These are phyloP conservation scores for Chrysopogon serrulatus DNA, from an alignment of 176 grass and related monocot species.

Conservation along the genomic window DNA sequence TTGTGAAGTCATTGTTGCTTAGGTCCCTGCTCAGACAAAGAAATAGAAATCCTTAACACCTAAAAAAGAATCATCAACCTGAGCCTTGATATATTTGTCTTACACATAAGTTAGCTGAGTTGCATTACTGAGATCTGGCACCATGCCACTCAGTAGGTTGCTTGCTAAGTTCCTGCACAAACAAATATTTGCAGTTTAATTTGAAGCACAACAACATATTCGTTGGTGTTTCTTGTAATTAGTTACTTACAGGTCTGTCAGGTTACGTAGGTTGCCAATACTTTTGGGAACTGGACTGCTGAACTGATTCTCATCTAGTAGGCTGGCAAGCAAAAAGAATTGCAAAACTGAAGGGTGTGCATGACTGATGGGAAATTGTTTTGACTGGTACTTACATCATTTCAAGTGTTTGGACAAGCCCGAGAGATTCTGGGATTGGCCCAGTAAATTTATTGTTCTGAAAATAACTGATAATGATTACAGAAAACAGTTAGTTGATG, in stretches of 20 bases:
- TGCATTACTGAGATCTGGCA: slow-evolving; percentile 54
- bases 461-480: slow-evolving; percentile 55
- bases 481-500: slow-evolving; percentile 17
- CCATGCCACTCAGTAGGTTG: slow-evolving; percentile 20
- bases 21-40: slow-evolving; percentile 31
- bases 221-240: slow-evolving; percentile 9
- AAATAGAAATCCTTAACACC: neutral
- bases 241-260: slow-evolving; percentile 61
- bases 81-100: slow-evolving; percentile 5
- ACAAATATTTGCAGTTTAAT: neutral
- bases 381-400: slow-evolving; percentile 43
- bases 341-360: neutral
- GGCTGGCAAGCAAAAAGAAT: slow-evolving; percentile 39
- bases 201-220: neutral
- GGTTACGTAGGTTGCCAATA: slow-evolving; percentile 35
- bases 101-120: slow-evolving; percentile 50
- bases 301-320: slow-evolving; percentile 62
- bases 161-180: slow-evolving; percentile 48
- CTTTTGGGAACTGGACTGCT: slow-evolving; percentile 34
- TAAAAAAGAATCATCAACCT: neutral
- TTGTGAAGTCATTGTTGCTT: slow-evolving; percentile 48
- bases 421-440: slow-evolving; percentile 48
- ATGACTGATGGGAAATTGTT: neutral
- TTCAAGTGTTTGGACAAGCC: slow-evolving; percentile 39
- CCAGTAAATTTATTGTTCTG: slow-evolving; percentile 65